Evolutionary conservation across 495 filamentous ascomycete species (phyloP), one percentile per base, ranked within the genome.

Genomic region (Bacidia rubella): DNA sequence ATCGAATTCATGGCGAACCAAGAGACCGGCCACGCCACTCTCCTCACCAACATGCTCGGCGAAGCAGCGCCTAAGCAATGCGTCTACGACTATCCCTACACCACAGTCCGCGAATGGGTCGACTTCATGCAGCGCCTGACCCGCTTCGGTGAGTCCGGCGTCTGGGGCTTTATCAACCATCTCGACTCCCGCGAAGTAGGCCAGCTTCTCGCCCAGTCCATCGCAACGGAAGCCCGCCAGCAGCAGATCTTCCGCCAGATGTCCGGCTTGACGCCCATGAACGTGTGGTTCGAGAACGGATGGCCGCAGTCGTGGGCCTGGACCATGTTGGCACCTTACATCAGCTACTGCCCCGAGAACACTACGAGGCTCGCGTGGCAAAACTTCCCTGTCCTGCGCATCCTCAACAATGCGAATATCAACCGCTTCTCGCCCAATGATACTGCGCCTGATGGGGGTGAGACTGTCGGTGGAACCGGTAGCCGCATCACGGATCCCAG

Each of bases 191-290:
- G 85, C 15, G 81, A 87, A 50, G 82, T 82, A 15, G 85, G 74
- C 0, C 79, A 81, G 58, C 66, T 94, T 19, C 74, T 94, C 1
- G 68, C 84, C 11, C 82, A 87, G 63, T 80, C 80, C 22, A 85
- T 95, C 66, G 76, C 85, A 21, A 83, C 80, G n/a, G 89, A 94
- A 59, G 83, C 85, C 12, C 81, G 88, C 1, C 89, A 94, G 68
- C 86, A 95, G 68, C 74, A 88, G 71, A 83, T 85, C 52, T 94
- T 92, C 75, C 83, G 87, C 21, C 87, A 94, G 57, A 86, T 93
- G 66, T 74, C 79, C 25, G 88, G 87, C 23, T 76, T 93, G 21
- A 85, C 85, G 66, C 85, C 87, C 2, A 88, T 86, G 83, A 81
- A 86, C 0, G 85, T 83, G 2, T 94, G 83, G 84, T 90, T 90